Evolutionary conservation across 176 grass and related monocot genomes (phyloP).

Genomic region (Bonia amplexicaulis): DNA sequence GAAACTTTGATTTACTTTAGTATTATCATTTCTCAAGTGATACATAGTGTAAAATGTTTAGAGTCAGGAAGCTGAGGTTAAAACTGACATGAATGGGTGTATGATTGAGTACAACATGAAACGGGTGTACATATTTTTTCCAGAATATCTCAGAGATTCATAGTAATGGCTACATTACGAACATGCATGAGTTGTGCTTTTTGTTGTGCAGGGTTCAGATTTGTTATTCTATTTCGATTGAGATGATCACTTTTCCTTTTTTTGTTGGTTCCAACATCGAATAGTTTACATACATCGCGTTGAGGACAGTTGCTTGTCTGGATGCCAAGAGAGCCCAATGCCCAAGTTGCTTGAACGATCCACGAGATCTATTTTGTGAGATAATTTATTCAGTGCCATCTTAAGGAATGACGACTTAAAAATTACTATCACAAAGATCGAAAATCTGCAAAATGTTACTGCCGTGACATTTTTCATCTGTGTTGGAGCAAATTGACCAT

Average conservation of each 20-base stretch:
- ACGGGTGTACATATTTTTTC: slow-evolving; percentile 20
- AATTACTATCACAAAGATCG: too few species aligned
- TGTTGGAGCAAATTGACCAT: too few species aligned
- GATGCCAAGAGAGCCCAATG: too few species aligned
- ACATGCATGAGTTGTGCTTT: neutral
- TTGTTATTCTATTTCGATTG: neutral
- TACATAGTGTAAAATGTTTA: neutral
- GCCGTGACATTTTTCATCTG: too few species aligned
- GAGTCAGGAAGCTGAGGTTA: neutral
- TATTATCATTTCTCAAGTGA: neutral
- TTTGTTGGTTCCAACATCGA: neutral
- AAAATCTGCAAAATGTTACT: too few species aligned
- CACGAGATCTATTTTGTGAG: too few species aligned
- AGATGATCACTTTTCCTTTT: neutral
- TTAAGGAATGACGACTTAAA: too few species aligned
- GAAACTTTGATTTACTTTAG: slow-evolving; percentile 43
- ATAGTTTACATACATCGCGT: neutral
- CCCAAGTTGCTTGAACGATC: too few species aligned
- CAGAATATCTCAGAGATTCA: neutral
- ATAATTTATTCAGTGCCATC: too few species aligned
- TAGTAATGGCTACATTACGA: neutral
- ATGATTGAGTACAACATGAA: neutral
- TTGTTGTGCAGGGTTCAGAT: neutral
- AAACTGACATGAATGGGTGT: neutral
- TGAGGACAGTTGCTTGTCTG: neutral